Base-by-base conservation (phyloP, 2,329 filamentous ascomycete genomes). In the Hysterium pulicare region DNA sequence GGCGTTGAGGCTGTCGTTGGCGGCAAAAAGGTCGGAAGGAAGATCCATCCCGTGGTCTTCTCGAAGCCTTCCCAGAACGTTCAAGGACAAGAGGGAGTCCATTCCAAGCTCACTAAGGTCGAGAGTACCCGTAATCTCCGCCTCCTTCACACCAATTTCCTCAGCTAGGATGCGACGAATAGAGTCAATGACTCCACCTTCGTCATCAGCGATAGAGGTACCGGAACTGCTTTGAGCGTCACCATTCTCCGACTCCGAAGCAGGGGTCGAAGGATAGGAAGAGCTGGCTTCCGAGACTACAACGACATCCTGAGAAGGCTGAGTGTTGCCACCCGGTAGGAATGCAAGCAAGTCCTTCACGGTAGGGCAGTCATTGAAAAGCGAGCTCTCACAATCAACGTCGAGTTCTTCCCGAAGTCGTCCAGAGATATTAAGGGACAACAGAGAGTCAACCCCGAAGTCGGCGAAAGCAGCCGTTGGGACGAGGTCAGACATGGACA, bases 41-140 rank as follows among this genome's bases (percentile, higher is more conserved):
- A 59, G 20, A 5, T 57, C 55, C 13, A 55, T 35, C 6, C 40
- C 42, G 1, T 50, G 46, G 33, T 49, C 47, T 9, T 49, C 34
- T 7, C 48, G 46, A 16, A 56, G 38, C 19, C 44, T 41, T n/a
- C 44, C 40, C 10, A 48, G 32, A 30, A 63, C 53, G 6, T 43
- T 52, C 22, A 61, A 48, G 2, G 58, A 57, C 28, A 61, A 38
- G 21, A 61, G 48, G 33, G 52, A 57, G 41, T 62, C 59, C 33
- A 62, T 48, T 1, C 59, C 59, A 8, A 60, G 41, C 32, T 61
- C 57, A 28, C 47, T 51, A 10, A 61, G 53, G 1, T 45, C 48
- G 3, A 46, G 33, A 21, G 53, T 49, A 7, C 30, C 28, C 7
- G 39, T 36, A 11, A 46, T 40, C 35, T 46, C 44, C n/a, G 30